Evolutionary conservation across 345 rosid species (phyloP).

Genomic region (Microcos paniculata): DNA sequence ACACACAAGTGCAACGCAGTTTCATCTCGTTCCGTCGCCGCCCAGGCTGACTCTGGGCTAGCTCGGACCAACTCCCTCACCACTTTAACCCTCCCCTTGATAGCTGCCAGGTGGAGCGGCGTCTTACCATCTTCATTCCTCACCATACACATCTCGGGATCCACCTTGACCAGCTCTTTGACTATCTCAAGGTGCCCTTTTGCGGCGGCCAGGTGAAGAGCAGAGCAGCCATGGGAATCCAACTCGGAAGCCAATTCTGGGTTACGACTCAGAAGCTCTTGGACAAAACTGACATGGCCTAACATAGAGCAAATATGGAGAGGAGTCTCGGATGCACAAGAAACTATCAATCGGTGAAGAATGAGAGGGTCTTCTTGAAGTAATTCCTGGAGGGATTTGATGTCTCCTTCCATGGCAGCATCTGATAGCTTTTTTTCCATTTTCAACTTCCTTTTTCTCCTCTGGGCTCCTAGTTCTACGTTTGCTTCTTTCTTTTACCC

Average conservation of each 20-base stretch:
- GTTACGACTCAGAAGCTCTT: conserved; percentile 21
- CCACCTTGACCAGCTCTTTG: conserved; percentile 6
- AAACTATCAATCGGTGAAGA: conserved; percentile 27
- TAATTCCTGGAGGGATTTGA: conserved; percentile 9
- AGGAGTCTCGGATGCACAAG: conserved; percentile 28
- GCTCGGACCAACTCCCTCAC: conserved; percentile 16
- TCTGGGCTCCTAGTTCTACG: neutral
- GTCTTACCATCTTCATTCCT: conserved; percentile 27
- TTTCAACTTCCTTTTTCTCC: neutral
- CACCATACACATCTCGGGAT: conserved; percentile 13
- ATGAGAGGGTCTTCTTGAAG: conserved; percentile 26
- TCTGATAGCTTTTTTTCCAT: conserved; percentile 26
- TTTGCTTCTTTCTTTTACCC: too few species aligned
- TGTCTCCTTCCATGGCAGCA: conserved; percentile 23
- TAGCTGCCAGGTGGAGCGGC: conserved; percentile 29
- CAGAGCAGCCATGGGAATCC: conserved; percentile 23
- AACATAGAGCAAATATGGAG: conserved; percentile 25
- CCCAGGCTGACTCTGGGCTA: conserved; percentile 5
- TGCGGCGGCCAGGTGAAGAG: conserved; percentile 39
- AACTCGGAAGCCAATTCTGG: conserved; percentile 26
- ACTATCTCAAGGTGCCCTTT: conserved; percentile 28
- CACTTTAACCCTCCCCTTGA: conserved; percentile 28
- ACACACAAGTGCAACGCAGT: conserved; percentile 25
- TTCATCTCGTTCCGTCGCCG: conserved; percentile 23
- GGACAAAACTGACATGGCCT: conserved; percentile 27